phyloP scores from a whole-genome alignment of 2,329 filamentous ascomycete genomes.

The Fusarium protoensiforme region DNA sequence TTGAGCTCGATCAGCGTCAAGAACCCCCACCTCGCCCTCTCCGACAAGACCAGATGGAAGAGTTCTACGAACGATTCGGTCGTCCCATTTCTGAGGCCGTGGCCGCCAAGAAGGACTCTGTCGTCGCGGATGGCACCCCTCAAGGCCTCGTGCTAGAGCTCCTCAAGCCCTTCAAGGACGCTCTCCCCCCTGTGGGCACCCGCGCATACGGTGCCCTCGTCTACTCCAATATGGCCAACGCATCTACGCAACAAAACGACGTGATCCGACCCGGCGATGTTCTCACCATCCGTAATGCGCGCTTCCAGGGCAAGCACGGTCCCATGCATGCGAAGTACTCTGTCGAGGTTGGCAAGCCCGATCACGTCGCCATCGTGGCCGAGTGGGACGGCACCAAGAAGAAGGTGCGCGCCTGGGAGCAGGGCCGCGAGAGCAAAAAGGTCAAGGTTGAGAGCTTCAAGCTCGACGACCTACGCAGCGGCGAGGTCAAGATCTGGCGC shows the following conservation, averaged over 20 bases:
- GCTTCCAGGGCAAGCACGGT: slow-evolving; percentile 94
- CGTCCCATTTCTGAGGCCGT: slow-evolving; percentile 79
- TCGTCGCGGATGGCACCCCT: slow-evolving; percentile 87
- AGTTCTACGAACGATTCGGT: slow-evolving; percentile 84
- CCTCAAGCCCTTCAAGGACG: slow-evolving; percentile 77
- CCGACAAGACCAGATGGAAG: slow-evolving; percentile 93
- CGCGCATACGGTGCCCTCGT: slow-evolving; percentile 92
- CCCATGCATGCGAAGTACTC: slow-evolving; percentile 96
- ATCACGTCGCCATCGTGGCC: slow-evolving; percentile 90
- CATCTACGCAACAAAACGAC: slow-evolving; percentile 87
- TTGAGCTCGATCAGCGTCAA: slow-evolving; percentile 84
- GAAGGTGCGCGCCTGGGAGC: slow-evolving; percentile 95
- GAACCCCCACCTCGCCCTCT: slow-evolving; percentile 83
- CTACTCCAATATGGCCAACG: slow-evolving; percentile 95
- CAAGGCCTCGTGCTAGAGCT: slow-evolving; percentile 82
- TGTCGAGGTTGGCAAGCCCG: slow-evolving; percentile 85
- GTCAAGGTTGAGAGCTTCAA: slow-evolving; percentile 94
- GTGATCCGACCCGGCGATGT: slow-evolving; percentile 95
- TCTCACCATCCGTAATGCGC: slow-evolving; percentile 89
- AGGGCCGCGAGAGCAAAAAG: slow-evolving; percentile 93
- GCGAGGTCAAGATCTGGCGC: slow-evolving; percentile 97
- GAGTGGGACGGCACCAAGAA: slow-evolving; percentile 99
- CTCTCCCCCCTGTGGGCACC: slow-evolving; percentile 85
- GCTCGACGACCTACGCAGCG: slow-evolving; percentile 89
- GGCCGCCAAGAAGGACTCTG: slow-evolving; percentile 77